A percentile compares a stretch with the other conserved stretches of the same genome.
Evolutionary conservation across 2,329 filamentous ascomycete genomes (phyloP).

Genomic region (Kalaharituber pfeilii): DNA sequence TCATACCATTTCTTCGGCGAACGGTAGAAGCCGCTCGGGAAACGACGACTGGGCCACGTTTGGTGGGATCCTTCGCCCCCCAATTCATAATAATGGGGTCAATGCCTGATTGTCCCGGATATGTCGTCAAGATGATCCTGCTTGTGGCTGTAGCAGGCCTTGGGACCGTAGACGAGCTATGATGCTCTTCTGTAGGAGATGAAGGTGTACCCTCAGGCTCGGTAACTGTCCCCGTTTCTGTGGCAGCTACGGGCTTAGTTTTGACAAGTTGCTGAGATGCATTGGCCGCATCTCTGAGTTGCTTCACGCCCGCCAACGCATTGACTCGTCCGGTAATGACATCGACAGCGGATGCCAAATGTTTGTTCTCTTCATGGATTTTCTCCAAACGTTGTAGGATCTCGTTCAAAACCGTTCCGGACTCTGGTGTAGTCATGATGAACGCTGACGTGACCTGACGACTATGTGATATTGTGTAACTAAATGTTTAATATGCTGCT

Average conservation of each 20-base stretch:
- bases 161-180: constrained; percentile 15
- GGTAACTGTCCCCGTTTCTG: constrained; percentile 5
- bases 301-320: constrained; percentile 41
- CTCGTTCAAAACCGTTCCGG: constrained; percentile 34
- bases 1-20: constrained; percentile 58
- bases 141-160: constrained; percentile 34
- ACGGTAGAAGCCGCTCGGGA: constrained; percentile 60
- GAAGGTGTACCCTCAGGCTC: constrained; percentile 10
- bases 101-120: constrained; percentile 85
- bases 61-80: constrained; percentile 57
- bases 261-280: constrained; percentile 4
- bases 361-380: constrained; percentile 39
- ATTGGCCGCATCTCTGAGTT: constrained; percentile 35
- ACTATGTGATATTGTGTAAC: no score
- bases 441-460: no score
- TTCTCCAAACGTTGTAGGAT: constrained; percentile 40
- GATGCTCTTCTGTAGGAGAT: constrained; percentile 20
- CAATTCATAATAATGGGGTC: constrained; percentile 78
- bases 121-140: constrained; percentile 59
- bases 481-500: no score
- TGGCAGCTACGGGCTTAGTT: constrained; percentile 9
- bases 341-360: constrained; percentile 40
- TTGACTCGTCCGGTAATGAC: constrained; percentile 45
- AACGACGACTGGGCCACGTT: constrained; percentile 76
- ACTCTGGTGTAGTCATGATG: no score